These are phyloP conservation scores for Aspergillus sp. DNA, from an alignment of 2,329 filamentous ascomycete genomes.

Conservation along the genomic window DNA sequence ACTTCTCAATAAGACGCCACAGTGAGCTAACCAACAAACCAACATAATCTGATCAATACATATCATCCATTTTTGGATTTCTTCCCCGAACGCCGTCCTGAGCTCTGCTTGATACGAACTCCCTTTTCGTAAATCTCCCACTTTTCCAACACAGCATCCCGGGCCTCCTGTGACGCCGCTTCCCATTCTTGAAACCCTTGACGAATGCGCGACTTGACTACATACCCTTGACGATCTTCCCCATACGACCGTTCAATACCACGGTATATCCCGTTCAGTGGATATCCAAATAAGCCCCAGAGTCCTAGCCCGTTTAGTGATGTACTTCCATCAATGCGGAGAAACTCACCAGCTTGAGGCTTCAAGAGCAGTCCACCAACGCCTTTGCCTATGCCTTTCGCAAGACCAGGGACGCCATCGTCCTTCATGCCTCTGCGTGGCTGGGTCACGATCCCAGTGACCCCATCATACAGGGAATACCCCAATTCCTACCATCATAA, in stretches of 20 bases:
- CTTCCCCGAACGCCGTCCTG: too few species aligned
- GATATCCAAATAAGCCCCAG: conserved; percentile 14
- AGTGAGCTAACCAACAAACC: too few species aligned
- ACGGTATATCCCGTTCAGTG: conserved; percentile 8
- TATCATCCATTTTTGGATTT: too few species aligned
- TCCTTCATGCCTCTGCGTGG: conserved; percentile 8
- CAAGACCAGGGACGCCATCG: conserved; percentile 4
- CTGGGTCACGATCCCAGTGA: conserved; percentile 10
- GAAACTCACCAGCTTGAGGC: conserved; percentile 9
- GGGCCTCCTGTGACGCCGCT: conserved; percentile 3
- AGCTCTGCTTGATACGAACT: neutral
- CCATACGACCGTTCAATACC: conserved; percentile 11
- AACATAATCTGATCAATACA: too few species aligned
- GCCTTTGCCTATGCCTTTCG: conserved; percentile 9
- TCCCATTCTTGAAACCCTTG: conserved; percentile 9
- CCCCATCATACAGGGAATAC: conserved; percentile 9
- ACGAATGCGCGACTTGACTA: conserved; percentile 9
- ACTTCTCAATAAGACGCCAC: too few species aligned
- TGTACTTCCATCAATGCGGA: neutral
- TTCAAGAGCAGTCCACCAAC: conserved; percentile 10
- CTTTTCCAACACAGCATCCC: conserved; percentile 5
- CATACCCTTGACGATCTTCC: conserved; percentile 3
- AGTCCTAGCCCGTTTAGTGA: conserved; percentile 3
- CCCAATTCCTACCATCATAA: conserved; percentile 9
- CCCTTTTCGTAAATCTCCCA: conserved; percentile 3